Conservation (phyloP, 2,329 filamentous ascomycete genomes). For the Verticillium nubilum region DNA sequence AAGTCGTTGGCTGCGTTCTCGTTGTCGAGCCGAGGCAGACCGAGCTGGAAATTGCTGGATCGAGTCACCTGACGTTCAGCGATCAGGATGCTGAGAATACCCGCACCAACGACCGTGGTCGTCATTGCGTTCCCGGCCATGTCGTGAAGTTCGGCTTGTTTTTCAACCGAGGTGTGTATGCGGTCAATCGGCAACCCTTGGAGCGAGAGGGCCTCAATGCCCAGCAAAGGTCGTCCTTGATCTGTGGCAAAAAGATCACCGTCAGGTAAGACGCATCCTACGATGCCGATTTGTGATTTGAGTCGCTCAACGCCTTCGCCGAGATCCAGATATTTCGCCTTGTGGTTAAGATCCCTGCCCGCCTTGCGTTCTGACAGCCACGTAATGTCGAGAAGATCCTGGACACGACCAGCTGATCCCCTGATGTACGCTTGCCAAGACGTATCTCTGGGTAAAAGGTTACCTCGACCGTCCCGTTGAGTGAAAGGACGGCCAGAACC, state of each 20-base stretch:
- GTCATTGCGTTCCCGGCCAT: conserved; percentile 79
- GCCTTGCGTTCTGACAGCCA: conserved; percentile 42
- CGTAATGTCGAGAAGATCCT: conserved; percentile 61
- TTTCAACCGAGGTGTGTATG: conserved; percentile 60
- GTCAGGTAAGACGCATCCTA: conserved; percentile 62
- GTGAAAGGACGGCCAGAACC: conserved; percentile 54
- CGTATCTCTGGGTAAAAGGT: conserved; percentile 46
- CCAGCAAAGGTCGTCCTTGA: conserved; percentile 54
- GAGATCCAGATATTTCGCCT: conserved; percentile 51
- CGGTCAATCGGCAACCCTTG: conserved; percentile 64
- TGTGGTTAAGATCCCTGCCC: conserved; percentile 45
- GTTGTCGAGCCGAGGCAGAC: conserved; percentile 3
- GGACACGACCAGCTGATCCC: conserved; percentile 51
- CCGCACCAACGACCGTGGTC: conserved; percentile 62
- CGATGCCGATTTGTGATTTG: conserved; percentile 48
- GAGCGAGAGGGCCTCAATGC: conserved; percentile 56
- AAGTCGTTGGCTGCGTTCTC: neutral
- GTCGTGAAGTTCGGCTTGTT: conserved; percentile 56
- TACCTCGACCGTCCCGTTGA: conserved; percentile 49
- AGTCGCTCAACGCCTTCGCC: conserved; percentile 69
- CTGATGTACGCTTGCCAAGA: conserved; percentile 44
- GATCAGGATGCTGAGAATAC: conserved; percentile 54
- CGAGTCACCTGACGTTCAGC: conserved; percentile 10
- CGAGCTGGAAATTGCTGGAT: neutral
- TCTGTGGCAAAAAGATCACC: conserved; percentile 57